Evolutionary conservation across 2,329 filamentous ascomycete genomes (phyloP).

Genomic region (Exophiala calicioides): DNA sequence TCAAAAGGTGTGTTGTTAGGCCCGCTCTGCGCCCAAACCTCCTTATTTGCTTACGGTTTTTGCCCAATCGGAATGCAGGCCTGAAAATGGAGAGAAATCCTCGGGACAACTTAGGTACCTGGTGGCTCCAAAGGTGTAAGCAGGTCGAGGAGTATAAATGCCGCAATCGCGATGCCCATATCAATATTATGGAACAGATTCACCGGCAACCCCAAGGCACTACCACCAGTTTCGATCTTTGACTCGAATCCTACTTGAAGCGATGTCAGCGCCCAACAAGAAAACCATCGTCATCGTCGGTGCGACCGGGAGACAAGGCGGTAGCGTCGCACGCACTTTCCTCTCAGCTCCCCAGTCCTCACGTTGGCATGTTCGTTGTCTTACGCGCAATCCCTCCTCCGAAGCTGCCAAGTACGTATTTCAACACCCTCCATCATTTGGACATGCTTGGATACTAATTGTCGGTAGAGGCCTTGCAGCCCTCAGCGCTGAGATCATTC

Average conservation of each 20-base stretch:
- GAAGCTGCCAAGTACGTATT: constrained; percentile 16
- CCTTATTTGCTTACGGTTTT: constrained; percentile 7
- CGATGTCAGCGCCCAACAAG: constrained; percentile 5
- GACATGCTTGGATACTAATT: constrained; percentile 1
- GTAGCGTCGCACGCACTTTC: constrained; percentile 13
- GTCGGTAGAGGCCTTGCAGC: constrained; percentile 4
- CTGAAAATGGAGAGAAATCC: not conserved
- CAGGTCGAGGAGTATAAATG: constrained; percentile 2
- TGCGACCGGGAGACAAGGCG: constrained; percentile 14
- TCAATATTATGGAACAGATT: not conserved
- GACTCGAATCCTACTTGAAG: not conserved
- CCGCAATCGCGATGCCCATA: not conserved
- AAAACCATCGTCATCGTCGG: constrained; percentile 18
- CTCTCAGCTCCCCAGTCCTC: constrained; percentile 9
- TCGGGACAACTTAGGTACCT: constrained; percentile 3
- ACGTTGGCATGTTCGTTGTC: constrained; percentile 12
- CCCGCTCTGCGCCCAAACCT: no score
- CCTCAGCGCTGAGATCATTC: constrained; percentile 11
- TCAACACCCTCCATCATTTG: no score
- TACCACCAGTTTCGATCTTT: no score
- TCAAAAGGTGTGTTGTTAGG: no score
- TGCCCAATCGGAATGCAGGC: constrained; percentile 9
- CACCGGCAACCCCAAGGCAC: no score
- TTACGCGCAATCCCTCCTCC: constrained; percentile 16
- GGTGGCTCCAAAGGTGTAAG: constrained; percentile 1